Evolutionary conservation across 1,139 yeast species (phyloP).

Genomic region (Blastobotrys malaysiensis): DNA sequence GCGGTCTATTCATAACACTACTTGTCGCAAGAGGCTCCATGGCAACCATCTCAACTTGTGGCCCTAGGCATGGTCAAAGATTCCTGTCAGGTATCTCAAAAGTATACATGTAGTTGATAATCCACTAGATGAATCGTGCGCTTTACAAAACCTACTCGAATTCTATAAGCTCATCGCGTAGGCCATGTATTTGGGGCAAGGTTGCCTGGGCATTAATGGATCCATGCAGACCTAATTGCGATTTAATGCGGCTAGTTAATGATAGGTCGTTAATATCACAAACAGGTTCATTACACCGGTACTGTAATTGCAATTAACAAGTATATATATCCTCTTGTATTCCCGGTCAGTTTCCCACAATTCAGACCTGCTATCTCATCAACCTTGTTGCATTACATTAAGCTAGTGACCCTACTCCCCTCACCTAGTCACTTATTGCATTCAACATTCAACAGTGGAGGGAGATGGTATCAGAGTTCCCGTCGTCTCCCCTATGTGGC

Average conservation of each 20-base stretch:
- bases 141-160: no score
- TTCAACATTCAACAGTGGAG: background rate
- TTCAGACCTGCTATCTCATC: background rate
- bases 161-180: no score
- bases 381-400: no score
- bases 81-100: no score
- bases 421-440: background rate
- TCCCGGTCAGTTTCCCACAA: background rate
- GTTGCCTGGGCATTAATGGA: background rate
- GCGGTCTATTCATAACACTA: no score
- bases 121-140: no score
- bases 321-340: background rate
- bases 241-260: background rate
- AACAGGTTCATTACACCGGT: background rate
- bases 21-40: no score
- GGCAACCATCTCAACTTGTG: no score
- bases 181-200: no score
- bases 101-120: no score
- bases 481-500: background rate
- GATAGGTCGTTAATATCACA: background rate
- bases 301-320: background rate
- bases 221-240: background rate
- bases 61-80: no score
- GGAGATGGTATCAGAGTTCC: background rate
- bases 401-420: no score